Evolutionary conservation across 345 rosid genomes (phyloP), one percentile per base, ranked within the genome.

Genomic region (Melaleuca quinquenervia): DNA sequence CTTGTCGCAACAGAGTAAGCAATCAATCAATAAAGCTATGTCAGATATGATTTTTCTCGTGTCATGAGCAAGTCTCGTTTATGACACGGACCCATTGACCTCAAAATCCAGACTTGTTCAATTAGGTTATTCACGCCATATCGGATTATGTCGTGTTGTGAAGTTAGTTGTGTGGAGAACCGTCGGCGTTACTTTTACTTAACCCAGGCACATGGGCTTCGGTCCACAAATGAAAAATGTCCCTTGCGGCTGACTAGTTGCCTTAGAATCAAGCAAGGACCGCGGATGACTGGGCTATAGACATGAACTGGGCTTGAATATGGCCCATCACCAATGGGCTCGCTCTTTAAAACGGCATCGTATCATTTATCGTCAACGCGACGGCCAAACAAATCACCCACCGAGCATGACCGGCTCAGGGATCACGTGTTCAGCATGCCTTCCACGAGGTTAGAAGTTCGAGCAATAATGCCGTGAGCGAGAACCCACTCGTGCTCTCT

Each of bases 101-200:
- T 2, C 45, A 16, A 54, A 54, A 54, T 64, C 45, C 24, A 14
- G 32, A 64, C 20, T 0, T 16, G 3, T 64, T 32, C 2, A 64
- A 10, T 18, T 32, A 64, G 21, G 24, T 9, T 3, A 64, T 64
- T 0, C 0, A 1, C 1, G 6, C 15, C 1, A 3, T 64, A 64
- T 27, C 0, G 2, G n/a, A 15, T 64, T 6, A 11, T n/a, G 32
- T 60, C 2, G 36, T 32, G 44, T 64, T 1, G 0, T 3, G 24
- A 32, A 64, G 24, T 6, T 1, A 64, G 12, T 32, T 6, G 4
- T 2, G 45, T 64, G 3, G 9, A 22, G 5, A 54, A 54, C 20
- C 5, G n/a, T 8, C 24, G n/a, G 26, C 56, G 26, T 53, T 53
- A 22, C 76, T 32, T 29, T 70, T 70, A 18, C 11, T 8, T 32